Evolutionary conservation across 1,139 yeast species (phyloP).

Genomic region (Scheffersomyces insectosa): DNA sequence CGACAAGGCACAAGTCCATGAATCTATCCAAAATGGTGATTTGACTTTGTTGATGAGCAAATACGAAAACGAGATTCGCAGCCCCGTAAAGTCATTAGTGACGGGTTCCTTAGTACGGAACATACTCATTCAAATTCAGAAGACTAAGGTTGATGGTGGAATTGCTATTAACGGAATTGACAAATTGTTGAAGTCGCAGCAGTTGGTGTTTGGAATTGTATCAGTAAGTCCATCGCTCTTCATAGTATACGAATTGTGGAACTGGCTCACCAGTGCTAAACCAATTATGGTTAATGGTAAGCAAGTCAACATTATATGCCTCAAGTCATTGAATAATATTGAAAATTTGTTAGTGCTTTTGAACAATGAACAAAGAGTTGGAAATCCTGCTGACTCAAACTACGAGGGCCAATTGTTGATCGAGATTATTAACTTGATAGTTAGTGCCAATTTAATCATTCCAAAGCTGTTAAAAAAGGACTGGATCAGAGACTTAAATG

Average conservation of each 20-base stretch:
- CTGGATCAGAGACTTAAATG: conserved; percentile 60
- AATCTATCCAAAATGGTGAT: conserved; percentile 64
- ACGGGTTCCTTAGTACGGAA: conserved; percentile 76
- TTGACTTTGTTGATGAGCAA: conserved; percentile 74
- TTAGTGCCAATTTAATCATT: conserved; percentile 46
- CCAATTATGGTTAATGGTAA: conserved; percentile 43
- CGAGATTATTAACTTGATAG: conserved; percentile 56
- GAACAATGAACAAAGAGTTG: conserved; percentile 8
- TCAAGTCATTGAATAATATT: conserved; percentile 55
- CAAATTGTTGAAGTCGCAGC: conserved; percentile 84
- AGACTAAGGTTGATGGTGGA: conserved; percentile 93
- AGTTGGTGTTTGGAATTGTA: conserved; percentile 85
- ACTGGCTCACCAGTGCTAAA: conserved; percentile 29
- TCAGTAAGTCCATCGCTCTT: conserved; percentile 82
- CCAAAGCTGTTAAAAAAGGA: conserved; percentile 48
- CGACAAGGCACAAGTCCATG: conserved; percentile 34
- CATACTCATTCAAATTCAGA: conserved; percentile 84
- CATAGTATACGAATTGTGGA: conserved; percentile 49
- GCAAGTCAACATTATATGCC: conserved; percentile 43
- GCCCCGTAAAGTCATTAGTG: conserved; percentile 63
- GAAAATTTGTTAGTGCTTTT: conserved; percentile 49
- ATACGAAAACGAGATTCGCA: conserved; percentile 73
- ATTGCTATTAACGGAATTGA: conserved; percentile 90
- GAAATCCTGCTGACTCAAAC: conserved; percentile 7
- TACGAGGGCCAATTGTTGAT: conserved; percentile 55